These are phyloP conservation scores for Boletus coccyginus DNA, from an alignment of 768 basidiomycete genomes.

Conservation along the genomic window DNA sequence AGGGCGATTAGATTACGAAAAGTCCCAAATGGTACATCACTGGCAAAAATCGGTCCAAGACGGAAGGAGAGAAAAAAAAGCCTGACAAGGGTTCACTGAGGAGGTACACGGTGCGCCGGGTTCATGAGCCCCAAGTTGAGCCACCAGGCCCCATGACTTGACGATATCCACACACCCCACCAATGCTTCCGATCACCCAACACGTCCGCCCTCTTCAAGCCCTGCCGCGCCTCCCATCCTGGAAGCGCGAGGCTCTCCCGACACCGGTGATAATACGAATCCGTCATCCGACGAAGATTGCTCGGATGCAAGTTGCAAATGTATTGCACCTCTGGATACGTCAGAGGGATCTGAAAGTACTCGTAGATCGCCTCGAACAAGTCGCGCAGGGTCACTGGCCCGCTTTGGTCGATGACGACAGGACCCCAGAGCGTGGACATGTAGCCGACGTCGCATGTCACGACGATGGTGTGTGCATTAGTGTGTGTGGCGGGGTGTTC, in stretches of 20 bases:
- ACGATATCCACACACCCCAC: slow-evolving; percentile 38
- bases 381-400: slow-evolving; percentile 40
- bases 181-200: slow-evolving; percentile 46
- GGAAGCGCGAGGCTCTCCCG: slow-evolving; percentile 38
- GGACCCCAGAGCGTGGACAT: slow-evolving; percentile 45
- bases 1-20: neutral
- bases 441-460: slow-evolving; percentile 23
- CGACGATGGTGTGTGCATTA: slow-evolving; percentile 16
- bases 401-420: slow-evolving; percentile 38
- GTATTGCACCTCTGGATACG: slow-evolving; percentile 26
- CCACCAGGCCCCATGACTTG: slow-evolving; percentile 39
- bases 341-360: slow-evolving; percentile 47
- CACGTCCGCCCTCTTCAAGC: slow-evolving; percentile 49
- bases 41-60: neutral
- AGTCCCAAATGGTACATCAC: neutral
- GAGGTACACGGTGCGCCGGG: slow-evolving; percentile 9
- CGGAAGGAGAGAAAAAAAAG: neutral
- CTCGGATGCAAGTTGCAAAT: slow-evolving; percentile 16
- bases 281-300: slow-evolving; percentile 20
- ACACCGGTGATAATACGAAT: slow-evolving; percentile 37
- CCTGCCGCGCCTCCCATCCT: slow-evolving; percentile 37
- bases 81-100: neutral
- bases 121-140: slow-evolving; percentile 44
- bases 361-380: slow-evolving; percentile 47
- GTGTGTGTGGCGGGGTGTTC: slow-evolving; percentile 22